These are phyloP conservation scores for Dryas alaskensis DNA, from an alignment of 306 rosid species.

Conservation along the genomic window DNA sequence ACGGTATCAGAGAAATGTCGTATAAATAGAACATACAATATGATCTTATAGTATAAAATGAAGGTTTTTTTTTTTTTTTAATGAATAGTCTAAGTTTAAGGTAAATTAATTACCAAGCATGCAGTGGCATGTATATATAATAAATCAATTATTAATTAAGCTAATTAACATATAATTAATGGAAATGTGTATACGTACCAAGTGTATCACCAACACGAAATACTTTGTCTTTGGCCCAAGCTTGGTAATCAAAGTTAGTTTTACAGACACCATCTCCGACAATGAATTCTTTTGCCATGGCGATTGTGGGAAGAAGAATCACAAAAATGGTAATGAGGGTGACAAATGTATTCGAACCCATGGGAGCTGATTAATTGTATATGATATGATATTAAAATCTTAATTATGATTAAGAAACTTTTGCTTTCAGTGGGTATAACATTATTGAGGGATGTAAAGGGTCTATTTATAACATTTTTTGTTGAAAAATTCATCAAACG, in stretches of 20 bases:
- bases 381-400: background rate
- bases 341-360: background rate
- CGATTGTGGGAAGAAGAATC: slow-evolving; percentile 17
- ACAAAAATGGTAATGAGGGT: background rate
- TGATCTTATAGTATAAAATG: too few species aligned
- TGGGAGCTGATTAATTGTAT: background rate
- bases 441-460: background rate
- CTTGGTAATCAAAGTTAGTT: slow-evolving; percentile 7
- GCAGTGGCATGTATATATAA: background rate
- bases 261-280: slow-evolving; percentile 31
- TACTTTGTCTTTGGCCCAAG: slow-evolving; percentile 25
- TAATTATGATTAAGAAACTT: background rate
- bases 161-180: background rate
- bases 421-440: background rate
- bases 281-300: slow-evolving; percentile 4
- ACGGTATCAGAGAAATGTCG: too few species aligned
- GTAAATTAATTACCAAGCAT: too few species aligned
- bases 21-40: too few species aligned
- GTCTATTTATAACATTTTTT: slow-evolving; percentile 5
- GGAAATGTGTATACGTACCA: background rate
- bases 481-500: background rate
- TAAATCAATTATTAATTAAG: too few species aligned
- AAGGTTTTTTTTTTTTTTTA: too few species aligned
- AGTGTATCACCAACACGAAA: slow-evolving; percentile 28
- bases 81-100: too few species aligned